A percentile compares a stretch with the other conserved stretches of the same genome.
Conservation (phyloP, 1,284 basidiomycete species). For the Meripilus lineatus region DNA sequence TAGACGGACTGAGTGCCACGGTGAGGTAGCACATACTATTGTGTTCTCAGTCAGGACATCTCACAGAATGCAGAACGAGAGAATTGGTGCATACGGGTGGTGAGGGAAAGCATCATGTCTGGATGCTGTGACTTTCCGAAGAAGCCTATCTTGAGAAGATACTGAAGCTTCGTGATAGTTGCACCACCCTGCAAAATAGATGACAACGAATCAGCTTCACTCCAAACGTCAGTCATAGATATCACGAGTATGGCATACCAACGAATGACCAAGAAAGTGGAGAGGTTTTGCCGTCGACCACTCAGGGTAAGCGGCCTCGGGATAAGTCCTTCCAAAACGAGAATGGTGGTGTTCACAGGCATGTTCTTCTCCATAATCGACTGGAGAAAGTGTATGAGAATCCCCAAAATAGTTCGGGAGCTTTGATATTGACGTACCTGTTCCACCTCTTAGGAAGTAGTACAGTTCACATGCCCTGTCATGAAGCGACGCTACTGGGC, state of each 20-base stretch:
- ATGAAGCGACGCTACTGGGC: not conserved
- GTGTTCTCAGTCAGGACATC: too few relatives aligned
- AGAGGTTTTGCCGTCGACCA: not conserved
- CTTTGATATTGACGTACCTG: not conserved
- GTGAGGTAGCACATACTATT: not conserved
- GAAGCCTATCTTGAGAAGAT: not conserved
- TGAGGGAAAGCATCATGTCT: not conserved
- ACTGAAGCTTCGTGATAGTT: not conserved
- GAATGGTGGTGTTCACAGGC: not conserved
- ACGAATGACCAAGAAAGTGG: not conserved
- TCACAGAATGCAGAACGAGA: not conserved
- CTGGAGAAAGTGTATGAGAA: not conserved
- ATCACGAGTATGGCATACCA: not conserved
- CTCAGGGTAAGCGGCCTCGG: not conserved
- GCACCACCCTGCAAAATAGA: not conserved
- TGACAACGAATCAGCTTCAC: not conserved
- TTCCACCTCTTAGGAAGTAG: not conserved
- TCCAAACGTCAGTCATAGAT: not conserved
- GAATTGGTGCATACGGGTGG: not conserved
- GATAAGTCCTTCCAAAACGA: not conserved
- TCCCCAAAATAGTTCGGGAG: not conserved
- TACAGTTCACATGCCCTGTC: not conserved
- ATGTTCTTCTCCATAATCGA: not conserved
- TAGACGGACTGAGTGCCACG: not conserved
- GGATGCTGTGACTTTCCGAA: not conserved